Base-by-base conservation (phyloP, 805 yeast species). In the Candida hungchunana region DNA sequence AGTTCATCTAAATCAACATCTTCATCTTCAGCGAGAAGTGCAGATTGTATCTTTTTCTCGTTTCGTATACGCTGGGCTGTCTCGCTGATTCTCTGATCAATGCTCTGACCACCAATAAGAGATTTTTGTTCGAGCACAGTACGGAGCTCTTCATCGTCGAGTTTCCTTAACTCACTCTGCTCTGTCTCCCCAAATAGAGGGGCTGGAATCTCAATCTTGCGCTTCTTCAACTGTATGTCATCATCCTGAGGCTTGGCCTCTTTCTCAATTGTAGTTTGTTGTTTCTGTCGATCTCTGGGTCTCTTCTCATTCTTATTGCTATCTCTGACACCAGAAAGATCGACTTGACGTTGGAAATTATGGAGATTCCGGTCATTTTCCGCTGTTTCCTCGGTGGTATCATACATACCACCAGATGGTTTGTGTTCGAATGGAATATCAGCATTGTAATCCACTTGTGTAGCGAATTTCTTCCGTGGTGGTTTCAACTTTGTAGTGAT, bases 351-450 rank as follows among this genome's bases (percentile, higher is more conserved):
- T 36, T 69, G 72, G 56, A 75, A 83, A 14, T 53, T 57, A 2
- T 40, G 42, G 28, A 65, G 56, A 1, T 64, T 69, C 7, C 39
- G 39, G 3, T 51, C 51, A 39, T 79, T 76, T 3, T 45, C 42
- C 11, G 47, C 48, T 11, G 60, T 59, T 54, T 89, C 97, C n/a
- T 71, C 75, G 0, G 66, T 50, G 0, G 79, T 76, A 50, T 83
- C 89, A 54, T 80, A 84, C 15, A 75, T 59, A 0, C 96, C 96
- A 0, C 62, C 64, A 4, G 67, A 71, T 0, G 95, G 90, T 12
- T 59, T 60, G 41, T 76, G 79, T 50, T 88, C 93, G 50, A 83
- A 82, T 0, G 90, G 86, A 8, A 89, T 76, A 48, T 84, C 96
- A 2, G 77, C 82, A 54, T 82, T 85, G 57, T 85, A 87, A 55